Percentiles rank a stretch among this genome's conserved stretches.
phyloP scores from a whole-genome alignment of 768 basidiomycete species.

The Russula foetens region DNA sequence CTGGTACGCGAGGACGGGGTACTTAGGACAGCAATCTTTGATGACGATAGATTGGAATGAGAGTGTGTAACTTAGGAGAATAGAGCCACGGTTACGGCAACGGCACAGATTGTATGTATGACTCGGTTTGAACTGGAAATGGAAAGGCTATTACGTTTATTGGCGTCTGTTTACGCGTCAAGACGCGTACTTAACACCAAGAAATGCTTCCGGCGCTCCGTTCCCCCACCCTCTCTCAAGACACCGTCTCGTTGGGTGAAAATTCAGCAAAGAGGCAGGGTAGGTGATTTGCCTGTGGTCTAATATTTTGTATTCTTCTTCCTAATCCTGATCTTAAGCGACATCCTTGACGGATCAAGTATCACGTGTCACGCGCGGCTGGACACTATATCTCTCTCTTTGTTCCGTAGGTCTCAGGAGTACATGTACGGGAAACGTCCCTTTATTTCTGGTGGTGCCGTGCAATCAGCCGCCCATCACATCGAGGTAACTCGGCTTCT shows the following conservation, averaged over 20 bases:
- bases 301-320: neutral
- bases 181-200: neutral
- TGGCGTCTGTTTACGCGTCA: slow-evolving; percentile 7
- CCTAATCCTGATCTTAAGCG: neutral
- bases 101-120: too few species aligned
- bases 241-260: slow-evolving; percentile 5
- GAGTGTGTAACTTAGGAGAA: too few species aligned
- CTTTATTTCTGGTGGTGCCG: neutral
- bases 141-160: neutral
- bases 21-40: too few species aligned
- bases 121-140: neutral
- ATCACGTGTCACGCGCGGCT: neutral
- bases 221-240: neutral
- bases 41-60: neutral
- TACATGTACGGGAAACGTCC: neutral
- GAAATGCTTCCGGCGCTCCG: neutral
- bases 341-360: neutral
- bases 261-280: neutral
- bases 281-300: neutral
- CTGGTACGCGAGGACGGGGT: too few species aligned
- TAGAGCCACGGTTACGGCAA: too few species aligned
- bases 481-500: slow-evolving; percentile 6
- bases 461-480: neutral
- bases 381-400: neutral
- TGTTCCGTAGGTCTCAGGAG: neutral